phyloP scores from a whole-genome alignment of 2,329 filamentous ascomycete genomes.

The Ophiostoma sp. region DNA sequence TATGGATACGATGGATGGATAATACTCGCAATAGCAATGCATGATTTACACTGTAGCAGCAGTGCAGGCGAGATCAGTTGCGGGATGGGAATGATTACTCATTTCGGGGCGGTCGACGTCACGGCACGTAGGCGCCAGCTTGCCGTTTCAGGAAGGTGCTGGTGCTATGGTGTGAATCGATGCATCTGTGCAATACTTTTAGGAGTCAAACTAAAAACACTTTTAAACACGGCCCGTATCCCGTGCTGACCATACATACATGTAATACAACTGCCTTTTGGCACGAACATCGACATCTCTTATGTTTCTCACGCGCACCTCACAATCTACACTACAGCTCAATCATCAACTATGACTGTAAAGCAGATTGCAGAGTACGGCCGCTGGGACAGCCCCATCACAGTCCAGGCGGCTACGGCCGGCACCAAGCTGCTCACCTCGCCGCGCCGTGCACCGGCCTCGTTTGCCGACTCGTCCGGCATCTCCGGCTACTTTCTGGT shows the following conservation, averaged over 20 bases:
- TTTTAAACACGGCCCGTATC: neutral
- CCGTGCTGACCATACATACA: constrained; percentile 1
- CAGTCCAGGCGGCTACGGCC: constrained; percentile 36
- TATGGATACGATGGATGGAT: neutral
- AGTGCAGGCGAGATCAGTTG: neutral
- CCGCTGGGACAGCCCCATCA: constrained; percentile 39
- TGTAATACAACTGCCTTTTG: neutral
- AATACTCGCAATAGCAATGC: neutral
- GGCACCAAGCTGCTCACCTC: constrained; percentile 34
- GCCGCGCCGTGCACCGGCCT: constrained; percentile 33
- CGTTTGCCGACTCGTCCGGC: neutral
- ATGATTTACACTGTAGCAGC: neutral
- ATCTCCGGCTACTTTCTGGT: constrained; percentile 39
- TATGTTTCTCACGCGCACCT: neutral
- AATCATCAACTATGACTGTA: constrained; percentile 19
- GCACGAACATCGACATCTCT: neutral
- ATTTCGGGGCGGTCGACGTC: neutral
- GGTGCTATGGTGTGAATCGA: neutral
- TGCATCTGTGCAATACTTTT: neutral
- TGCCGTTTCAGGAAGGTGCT: neutral
- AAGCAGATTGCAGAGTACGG: constrained; percentile 36
- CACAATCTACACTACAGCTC: neutral
- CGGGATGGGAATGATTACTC: neutral
- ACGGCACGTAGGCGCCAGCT: neutral
- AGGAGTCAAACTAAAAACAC: neutral